Evolutionary conservation across 768 basidiomycete species (phyloP).

Genomic region (Suillus subalutaceus): DNA sequence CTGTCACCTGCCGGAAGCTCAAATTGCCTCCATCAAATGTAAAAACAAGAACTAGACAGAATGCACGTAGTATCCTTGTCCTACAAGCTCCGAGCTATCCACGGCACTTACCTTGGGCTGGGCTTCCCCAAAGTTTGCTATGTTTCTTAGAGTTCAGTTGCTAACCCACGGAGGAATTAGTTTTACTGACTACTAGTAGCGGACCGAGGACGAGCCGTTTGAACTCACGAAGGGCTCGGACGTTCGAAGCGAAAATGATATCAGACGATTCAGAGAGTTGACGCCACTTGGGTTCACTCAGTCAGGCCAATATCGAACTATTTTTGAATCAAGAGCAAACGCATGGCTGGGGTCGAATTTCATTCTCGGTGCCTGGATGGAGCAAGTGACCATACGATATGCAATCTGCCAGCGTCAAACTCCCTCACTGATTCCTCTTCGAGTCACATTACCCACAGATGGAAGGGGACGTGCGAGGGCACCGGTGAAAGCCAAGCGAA

Average conservation of each 20-base stretch:
- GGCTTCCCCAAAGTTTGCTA: background rate
- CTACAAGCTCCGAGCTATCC: background rate
- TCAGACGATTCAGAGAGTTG: background rate
- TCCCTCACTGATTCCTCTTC: background rate
- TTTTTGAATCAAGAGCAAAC: background rate
- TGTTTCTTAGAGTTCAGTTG: background rate
- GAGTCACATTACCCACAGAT: background rate
- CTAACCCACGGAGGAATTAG: background rate
- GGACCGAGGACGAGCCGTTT: background rate
- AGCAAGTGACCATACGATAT: slow-evolving; percentile 1
- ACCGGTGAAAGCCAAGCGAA: background rate
- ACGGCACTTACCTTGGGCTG: background rate
- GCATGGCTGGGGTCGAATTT: background rate
- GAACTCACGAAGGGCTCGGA: background rate
- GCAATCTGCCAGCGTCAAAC: background rate
- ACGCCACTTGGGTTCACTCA: background rate
- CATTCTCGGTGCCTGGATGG: slow-evolving; percentile 11
- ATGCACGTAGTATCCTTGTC: background rate
- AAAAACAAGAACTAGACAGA: background rate
- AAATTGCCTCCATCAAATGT: background rate
- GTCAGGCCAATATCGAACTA: background rate
- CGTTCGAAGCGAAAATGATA: background rate
- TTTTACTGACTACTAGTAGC: background rate
- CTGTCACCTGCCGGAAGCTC: background rate
- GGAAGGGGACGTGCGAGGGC: background rate